Conservation (phyloP, 139 green algal species). For the Chlorella ohadii region DNA sequence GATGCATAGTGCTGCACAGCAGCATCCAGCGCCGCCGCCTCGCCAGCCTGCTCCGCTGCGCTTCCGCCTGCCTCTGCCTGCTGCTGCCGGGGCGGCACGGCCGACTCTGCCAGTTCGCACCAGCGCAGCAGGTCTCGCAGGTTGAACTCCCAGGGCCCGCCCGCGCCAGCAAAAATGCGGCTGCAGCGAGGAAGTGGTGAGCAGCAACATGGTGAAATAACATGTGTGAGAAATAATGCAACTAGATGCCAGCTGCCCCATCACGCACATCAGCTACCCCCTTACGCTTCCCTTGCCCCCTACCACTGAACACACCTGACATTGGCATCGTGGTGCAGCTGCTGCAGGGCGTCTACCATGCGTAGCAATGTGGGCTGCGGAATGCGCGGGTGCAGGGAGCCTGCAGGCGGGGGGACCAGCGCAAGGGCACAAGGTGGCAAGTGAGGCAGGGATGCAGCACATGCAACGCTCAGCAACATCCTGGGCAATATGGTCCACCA, state of each 20-base stretch:
- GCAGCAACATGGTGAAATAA: too few relatives aligned
- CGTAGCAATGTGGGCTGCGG: constrained; percentile 50
- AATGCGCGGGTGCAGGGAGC: constrained; percentile 78
- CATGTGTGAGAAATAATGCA: neutral
- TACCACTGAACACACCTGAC: constrained; percentile 15
- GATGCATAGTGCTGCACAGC: constrained; percentile 68
- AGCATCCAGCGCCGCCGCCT: constrained; percentile 49
- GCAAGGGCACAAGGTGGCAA: neutral
- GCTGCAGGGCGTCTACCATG: constrained; percentile 86
- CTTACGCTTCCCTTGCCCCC: too few relatives aligned
- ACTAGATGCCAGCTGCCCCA: neutral
- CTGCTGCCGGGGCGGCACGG: constrained; percentile 19
- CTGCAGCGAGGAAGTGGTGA: neutral
- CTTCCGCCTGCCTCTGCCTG: constrained; percentile 3
- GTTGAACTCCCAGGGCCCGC: constrained; percentile 99
- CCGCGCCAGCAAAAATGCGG: constrained; percentile 70
- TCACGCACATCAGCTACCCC: too few relatives aligned
- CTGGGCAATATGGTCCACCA: neutral
- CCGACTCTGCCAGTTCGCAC: constrained; percentile 81
- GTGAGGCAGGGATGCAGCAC: neutral
- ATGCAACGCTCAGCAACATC: neutral
- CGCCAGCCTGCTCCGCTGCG: neutral
- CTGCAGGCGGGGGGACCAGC: constrained; percentile 13
- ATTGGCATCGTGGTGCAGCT: constrained; percentile 68
- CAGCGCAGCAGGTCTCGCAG: constrained; percentile 97